Base-by-base conservation (phyloP, 2,329 filamentous ascomycete species). In the Elsinoe ampelina region DNA sequence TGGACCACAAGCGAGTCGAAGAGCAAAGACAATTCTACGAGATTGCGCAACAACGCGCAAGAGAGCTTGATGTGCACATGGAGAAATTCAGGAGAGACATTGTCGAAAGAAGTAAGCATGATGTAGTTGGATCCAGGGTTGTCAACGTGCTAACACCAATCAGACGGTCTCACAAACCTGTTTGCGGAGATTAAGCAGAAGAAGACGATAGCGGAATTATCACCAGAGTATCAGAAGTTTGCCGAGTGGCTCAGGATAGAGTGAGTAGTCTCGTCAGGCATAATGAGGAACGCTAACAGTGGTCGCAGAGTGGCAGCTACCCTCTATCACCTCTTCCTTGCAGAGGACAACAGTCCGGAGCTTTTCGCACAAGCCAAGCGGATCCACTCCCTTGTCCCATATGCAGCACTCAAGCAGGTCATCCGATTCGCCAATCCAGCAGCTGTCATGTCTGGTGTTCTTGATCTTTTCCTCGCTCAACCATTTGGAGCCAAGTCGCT, bases 241-340 rank as follows among this genome's bases (percentile, higher is more conserved):
- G 92, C 92, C 15, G 93, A 98, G 71, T 98, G 93, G 93, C 76
- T 97, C 52, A 85, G 93, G 38, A 98, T 98, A 66, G 93, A 98
- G 74, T 77, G 67, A 54, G 73, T 67, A 5, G 10, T 30, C 15
- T 10, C 13, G 8, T 34, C 8, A 43, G 12, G 4, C 12, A 32
- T 1, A 32, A 8, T 11, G 2, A 6, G 17, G 13, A 22, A 45
- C 13, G 19, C 60, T 59, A 13, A 58, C 34, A 56, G 11, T 3
- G 22, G 8, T 11, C 47, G 19, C 54, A 78, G 75, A 73, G 85
- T 98, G 50, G 93, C 93, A 20, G 93, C 93, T 39, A 96, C 93
- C 19, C 83, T 97, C 58, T 98, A 98, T 68, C 93, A 98, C 70
- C 77, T 98, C 34, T 98, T 98, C 77, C 79, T 98, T 43, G 93